Base-by-base conservation (phyloP, 495 filamentous ascomycete genomes). In the Penicillium waksmanii region DNA sequence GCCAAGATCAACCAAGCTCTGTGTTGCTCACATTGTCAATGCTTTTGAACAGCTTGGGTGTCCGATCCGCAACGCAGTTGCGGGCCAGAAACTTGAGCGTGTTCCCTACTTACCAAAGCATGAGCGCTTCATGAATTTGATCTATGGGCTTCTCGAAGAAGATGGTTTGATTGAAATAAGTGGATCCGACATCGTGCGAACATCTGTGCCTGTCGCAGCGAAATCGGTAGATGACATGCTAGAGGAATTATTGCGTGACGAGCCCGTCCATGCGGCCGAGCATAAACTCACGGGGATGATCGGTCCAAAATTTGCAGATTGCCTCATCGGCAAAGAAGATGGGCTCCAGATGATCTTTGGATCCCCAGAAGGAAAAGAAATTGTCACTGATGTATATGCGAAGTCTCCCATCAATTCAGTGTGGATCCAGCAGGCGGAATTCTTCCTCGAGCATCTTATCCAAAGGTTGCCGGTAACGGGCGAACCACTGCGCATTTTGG, bases 301-400 rank as follows among this genome's bases (percentile, higher is more conserved):
- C 67, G 82, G 6, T 80, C 77, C 2, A 64, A 74, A 1, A 73
- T 79, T 5, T 60, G 84, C 21, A 69, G 53, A 3, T n/a, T 40
- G 36, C 5, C 36, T 40, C 15, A 40, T n/a, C 36, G 81, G 81
- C 4, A 65, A 77, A 43, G 66, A 64, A 9, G 79, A 83, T 62
- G 79, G 77, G 0, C 67, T 82, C 19, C 68, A 79, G 48, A 56
- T 84, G 18, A 74, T 84, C 13, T 83, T 84, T 44, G 80, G 77
- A 15, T 72, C 67, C 8, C 57, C 60, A 13, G 73, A 83, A 57
- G 80, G 77, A 40, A 40, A 2, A n/a, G 36, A 40, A 40, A 40
- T 40, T 40, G 36, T 40, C 15, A 40, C 36, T n/a, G 36, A 40
- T n/a, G 36, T 40, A 12, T 40, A 40, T 40, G 36, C 36, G 15